phyloP scores from a whole-genome alignment of 1,139 yeast species.

The Debaryomycetaceae sp. region DNA sequence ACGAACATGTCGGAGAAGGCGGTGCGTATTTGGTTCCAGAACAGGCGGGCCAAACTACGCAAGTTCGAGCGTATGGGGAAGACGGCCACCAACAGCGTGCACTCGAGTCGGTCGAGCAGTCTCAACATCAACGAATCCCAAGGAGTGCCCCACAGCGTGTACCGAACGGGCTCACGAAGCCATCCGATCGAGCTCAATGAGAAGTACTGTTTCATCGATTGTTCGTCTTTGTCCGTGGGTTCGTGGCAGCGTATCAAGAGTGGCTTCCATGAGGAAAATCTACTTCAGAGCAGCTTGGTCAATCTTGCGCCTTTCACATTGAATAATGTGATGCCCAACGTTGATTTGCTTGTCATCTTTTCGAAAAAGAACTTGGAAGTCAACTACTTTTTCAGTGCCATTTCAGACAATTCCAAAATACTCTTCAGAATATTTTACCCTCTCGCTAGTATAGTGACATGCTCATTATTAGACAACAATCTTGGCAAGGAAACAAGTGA shows the following conservation, averaged over 20 bases:
- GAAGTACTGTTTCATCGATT: slow-evolving; percentile 64
- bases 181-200: slow-evolving; percentile 59
- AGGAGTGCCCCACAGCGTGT: slow-evolving; percentile 4
- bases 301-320: slow-evolving; percentile 67
- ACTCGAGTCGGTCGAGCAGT: slow-evolving; percentile 22
- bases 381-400: slow-evolving; percentile 71
- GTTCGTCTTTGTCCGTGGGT: slow-evolving; percentile 66
- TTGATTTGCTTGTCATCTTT: slow-evolving; percentile 64
- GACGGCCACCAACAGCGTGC: slow-evolving; percentile 9
- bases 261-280: slow-evolving; percentile 47
- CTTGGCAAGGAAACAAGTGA: slow-evolving; percentile 45
- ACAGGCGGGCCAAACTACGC: slow-evolving; percentile 78
- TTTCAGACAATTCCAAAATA: slow-evolving; percentile 62
- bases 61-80: slow-evolving; percentile 48
- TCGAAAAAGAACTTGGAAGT: slow-evolving; percentile 68
- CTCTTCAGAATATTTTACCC: slow-evolving; percentile 72
- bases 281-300: slow-evolving; percentile 42
- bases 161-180: slow-evolving; percentile 2
- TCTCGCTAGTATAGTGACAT: slow-evolving; percentile 39
- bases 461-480: slow-evolving; percentile 48
- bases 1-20: slow-evolving; percentile 91
- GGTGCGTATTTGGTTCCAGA: slow-evolving; percentile 94
- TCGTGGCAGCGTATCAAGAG: slow-evolving; percentile 75
- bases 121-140: slow-evolving; percentile 11
- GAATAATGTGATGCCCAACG: slow-evolving; percentile 58